Evolutionary conservation across 1,139 yeast genomes (phyloP), one percentile per base, ranked within the genome.

Genomic region (Taphrina communis): DNA sequence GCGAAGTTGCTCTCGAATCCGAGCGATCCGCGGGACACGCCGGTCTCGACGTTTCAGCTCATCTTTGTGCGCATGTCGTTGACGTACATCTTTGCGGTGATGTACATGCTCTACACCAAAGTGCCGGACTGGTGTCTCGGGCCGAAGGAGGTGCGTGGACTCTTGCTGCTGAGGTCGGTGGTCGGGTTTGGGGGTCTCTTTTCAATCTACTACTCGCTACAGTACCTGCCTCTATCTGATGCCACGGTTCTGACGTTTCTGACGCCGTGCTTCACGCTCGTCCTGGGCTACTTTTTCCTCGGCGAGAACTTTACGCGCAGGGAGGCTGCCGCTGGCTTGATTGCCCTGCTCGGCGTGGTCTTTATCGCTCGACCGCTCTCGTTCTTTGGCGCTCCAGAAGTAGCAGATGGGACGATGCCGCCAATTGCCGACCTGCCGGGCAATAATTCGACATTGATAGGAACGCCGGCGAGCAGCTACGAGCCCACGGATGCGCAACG

Each of bases 181-280:
- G 82, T 86, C 25, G 97, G 97, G 2, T 91, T 90, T 73, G 77
- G 88, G 71, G 96, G 96, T 1, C 92, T 89, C 1, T 88, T 88
- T 76, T 88, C 91, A 2, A 78, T 88, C 75, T 91, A 90, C 77
- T 90, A 82, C 76, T 86, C 96, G 1, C 80, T 92, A 72, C 83
- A 86, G 21, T 90, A 89, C 76, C 81, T 92, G 61, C 85, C 90
- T 69, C 82, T 90, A n/a, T 86, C 91, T 62, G 90, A 87, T 72
- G 91, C 96, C 0, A 88, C 90, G 0, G 88, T 90, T 17, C 87
- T 92, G 69, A 86, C 95, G 0, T 92, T 91, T 74, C 78, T 92
- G 73, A 82, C 87, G 0, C 97, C 97, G 0, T 83, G 90, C 72
- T 83, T 88, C 35, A 89, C 97, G 0, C 90, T 92, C 0, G 79